These are phyloP conservation scores for Yamadazyma nakazawae DNA, from an alignment of 805 yeast species.

Conservation along the genomic window DNA sequence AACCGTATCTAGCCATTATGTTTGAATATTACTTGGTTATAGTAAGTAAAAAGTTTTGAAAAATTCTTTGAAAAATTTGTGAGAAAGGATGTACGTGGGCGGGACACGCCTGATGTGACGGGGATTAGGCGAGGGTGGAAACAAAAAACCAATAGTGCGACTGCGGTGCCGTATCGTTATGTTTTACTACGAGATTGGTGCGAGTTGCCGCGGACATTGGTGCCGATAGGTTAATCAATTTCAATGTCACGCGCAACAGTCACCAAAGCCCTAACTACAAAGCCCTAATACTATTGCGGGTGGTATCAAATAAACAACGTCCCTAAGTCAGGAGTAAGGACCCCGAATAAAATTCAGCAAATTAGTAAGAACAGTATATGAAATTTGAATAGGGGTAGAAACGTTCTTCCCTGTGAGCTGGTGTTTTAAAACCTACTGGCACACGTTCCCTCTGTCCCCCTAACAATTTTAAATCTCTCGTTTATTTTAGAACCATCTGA, in stretches of 20 bases:
- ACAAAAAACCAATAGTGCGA: background rate
- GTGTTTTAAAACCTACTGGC: too few relatives aligned
- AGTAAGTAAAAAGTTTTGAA: constrained; percentile 8
- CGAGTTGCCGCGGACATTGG: background rate
- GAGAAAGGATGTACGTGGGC: constrained; percentile 3
- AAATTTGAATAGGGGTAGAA: too few relatives aligned
- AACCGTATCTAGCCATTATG: constrained; percentile 97
- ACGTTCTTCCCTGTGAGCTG: too few relatives aligned
- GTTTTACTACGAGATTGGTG: background rate
- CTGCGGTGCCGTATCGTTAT: background rate
- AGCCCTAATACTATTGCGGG: background rate
- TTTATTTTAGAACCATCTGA: too few relatives aligned
- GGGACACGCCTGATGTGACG: background rate
- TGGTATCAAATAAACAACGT: too few relatives aligned
- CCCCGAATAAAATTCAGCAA: too few relatives aligned
- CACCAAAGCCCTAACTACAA: constrained; percentile 1
- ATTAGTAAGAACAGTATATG: too few relatives aligned
- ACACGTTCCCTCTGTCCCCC: too few relatives aligned
- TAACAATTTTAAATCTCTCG: too few relatives aligned
- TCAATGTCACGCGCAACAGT: background rate
- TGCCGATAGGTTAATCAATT: background rate
- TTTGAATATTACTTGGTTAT: constrained; percentile 5
- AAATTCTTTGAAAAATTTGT: constrained; percentile 1
- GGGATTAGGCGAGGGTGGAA: background rate
- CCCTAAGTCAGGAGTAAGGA: too few relatives aligned